Conservation (phyloP, 352 stramenopile genomes). For the Globisporangium megalacanthum region DNA sequence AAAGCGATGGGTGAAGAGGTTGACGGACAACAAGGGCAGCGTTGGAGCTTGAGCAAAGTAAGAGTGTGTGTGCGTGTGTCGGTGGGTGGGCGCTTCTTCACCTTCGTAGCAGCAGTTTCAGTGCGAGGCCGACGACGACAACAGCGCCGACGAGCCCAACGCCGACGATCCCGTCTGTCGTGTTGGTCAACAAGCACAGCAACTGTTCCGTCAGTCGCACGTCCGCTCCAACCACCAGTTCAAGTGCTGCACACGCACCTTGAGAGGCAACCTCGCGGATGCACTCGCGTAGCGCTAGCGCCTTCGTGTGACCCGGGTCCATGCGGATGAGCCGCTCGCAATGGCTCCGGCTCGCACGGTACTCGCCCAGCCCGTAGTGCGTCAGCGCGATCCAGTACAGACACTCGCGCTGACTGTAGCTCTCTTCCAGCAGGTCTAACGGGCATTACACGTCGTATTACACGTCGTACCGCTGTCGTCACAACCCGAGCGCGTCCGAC, state of each 20-base stretch:
- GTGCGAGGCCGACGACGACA: slow-evolving; percentile 61
- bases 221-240: neutral
- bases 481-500: neutral
- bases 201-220: too few relatives aligned
- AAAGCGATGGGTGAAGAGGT: neutral
- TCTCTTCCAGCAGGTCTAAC: slow-evolving; percentile 53
- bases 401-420: slow-evolving; percentile 52
- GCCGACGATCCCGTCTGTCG: slow-evolving; percentile 54
- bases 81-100: slow-evolving; percentile 21
- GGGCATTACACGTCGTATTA: neutral
- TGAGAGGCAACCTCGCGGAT: slow-evolving; percentile 66
- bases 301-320: slow-evolving; percentile 65
- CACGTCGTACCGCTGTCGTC: too few relatives aligned
- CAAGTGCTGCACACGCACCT: slow-evolving; percentile 20
- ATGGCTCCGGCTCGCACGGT: slow-evolving; percentile 56
- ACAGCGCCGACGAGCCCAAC: slow-evolving; percentile 65
- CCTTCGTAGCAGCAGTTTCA: slow-evolving; percentile 70
- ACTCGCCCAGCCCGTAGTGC: slow-evolving; percentile 61
- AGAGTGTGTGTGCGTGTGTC: neutral
- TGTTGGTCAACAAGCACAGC: neutral
- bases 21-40: neutral
- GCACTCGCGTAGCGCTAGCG: slow-evolving; percentile 65
- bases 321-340: slow-evolving; percentile 74
- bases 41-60: neutral
- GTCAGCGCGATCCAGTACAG: slow-evolving; percentile 79